Evolutionary conservation across 2,329 filamentous ascomycete species (phyloP).

Genomic region (Sporothrix sp.): DNA sequence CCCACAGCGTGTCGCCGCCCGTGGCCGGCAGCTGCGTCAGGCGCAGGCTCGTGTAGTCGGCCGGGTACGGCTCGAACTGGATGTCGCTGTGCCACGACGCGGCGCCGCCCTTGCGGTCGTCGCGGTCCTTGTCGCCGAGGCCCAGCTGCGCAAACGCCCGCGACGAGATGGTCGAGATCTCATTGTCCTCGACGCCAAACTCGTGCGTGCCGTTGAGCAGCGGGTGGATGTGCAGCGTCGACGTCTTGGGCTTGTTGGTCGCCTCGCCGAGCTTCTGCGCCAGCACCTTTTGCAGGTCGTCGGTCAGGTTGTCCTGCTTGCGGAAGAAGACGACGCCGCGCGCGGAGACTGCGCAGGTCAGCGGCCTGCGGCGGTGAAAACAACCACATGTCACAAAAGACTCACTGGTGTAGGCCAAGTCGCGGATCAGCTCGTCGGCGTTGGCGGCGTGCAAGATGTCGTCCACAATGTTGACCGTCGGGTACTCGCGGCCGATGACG

Average conservation of each 20-base stretch:
- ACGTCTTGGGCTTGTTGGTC: constrained; percentile 31
- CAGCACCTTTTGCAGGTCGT: constrained; percentile 15
- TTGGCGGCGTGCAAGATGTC: constrained; percentile 40
- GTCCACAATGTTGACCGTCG: constrained; percentile 38
- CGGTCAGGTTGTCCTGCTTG: constrained; percentile 30
- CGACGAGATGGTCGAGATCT: constrained; percentile 41
- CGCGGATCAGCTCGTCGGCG: constrained; percentile 45
- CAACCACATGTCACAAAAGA: neutral
- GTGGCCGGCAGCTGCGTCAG: constrained; percentile 32
- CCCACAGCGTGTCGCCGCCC: constrained; percentile 52
- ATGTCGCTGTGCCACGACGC: constrained; percentile 38
- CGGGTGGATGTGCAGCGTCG: constrained; percentile 45
- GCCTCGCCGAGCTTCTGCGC: constrained; percentile 16
- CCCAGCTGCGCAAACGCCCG: constrained; percentile 21
- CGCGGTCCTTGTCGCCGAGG: constrained; percentile 2
- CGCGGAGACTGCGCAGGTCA: constrained; percentile 35
- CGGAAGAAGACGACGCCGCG: constrained; percentile 42
- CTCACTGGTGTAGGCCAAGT: constrained; percentile 44
- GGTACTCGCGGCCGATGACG: constrained; percentile 45
- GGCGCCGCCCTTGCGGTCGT: constrained; percentile 2
- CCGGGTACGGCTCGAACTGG: constrained; percentile 37
- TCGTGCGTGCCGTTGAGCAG: constrained; percentile 11
- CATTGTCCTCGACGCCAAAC: constrained; percentile 23
- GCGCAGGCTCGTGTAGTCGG: constrained; percentile 36
- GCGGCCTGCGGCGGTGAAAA: neutral